These are phyloP conservation scores for Amylostereum areolatum DNA, from an alignment of 1,284 basidiomycete genomes.

Conservation along the genomic window DNA sequence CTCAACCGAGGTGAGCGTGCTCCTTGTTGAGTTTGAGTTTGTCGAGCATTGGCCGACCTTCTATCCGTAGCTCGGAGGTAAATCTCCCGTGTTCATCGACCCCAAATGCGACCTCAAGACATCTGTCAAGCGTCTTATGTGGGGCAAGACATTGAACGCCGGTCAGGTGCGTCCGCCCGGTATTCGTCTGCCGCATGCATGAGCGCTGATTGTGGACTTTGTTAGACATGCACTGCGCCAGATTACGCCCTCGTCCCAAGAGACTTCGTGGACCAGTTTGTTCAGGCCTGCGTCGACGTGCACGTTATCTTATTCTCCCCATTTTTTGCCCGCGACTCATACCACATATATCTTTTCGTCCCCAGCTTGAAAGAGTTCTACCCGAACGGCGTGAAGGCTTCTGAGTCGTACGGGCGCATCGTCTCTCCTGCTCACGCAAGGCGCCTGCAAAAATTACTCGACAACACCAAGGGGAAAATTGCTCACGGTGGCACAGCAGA, in stretches of 20 bases:
- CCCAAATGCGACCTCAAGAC: slow-evolving; percentile 49
- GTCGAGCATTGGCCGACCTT: no score
- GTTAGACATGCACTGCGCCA: slow-evolving; percentile 46
- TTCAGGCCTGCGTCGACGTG: slow-evolving; percentile 53
- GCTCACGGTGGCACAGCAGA: slow-evolving; percentile 59
- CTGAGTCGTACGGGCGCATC: slow-evolving; percentile 36
- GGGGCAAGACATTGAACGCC: slow-evolving; percentile 69
- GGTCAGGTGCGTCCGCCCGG: slow-evolving; percentile 45
- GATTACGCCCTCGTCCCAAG: slow-evolving; percentile 72
- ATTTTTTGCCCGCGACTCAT: slow-evolving; percentile 7
- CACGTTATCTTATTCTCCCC: slow-evolving; percentile 23
- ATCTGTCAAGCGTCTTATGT: slow-evolving; percentile 57
- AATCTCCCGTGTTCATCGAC: slow-evolving; percentile 77
- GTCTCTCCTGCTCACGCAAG: slow-evolving; percentile 45
- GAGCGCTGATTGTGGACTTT: not conserved
- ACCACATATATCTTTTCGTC: not conserved
- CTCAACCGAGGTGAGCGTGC: slow-evolving; percentile 57
- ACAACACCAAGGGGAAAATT: slow-evolving; percentile 58
- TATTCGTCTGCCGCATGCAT: not conserved
- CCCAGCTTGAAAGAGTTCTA: slow-evolving; percentile 40
- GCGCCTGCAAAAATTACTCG: slow-evolving; percentile 52
- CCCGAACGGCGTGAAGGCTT: slow-evolving; percentile 34
- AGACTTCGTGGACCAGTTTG: slow-evolving; percentile 53
- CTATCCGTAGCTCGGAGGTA: slow-evolving; percentile 34
- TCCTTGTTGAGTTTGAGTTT: no score